Evolutionary conservation across 345 rosid genomes (phyloP).

Genomic region (Corymbia maculata): DNA sequence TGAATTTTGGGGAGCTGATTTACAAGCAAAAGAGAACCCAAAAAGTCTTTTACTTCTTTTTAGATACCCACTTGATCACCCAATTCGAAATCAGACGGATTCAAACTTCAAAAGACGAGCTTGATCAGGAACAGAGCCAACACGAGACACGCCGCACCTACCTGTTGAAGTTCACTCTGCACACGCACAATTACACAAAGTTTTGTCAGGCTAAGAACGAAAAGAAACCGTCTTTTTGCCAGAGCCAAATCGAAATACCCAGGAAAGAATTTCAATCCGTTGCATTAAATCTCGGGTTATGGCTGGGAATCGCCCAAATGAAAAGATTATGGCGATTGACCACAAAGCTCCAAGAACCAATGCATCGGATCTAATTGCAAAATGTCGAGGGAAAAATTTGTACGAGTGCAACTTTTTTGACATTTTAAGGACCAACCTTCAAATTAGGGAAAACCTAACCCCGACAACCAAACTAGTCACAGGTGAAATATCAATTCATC

Average conservation of each 20-base stretch:
- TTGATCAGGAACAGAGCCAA: not conserved
- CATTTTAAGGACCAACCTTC: not conserved
- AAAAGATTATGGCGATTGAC: not conserved
- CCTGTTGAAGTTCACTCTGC: not conserved
- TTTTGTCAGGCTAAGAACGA: not conserved
- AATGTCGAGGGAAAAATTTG: not conserved
- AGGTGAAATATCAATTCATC: not conserved
- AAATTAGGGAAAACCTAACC: not conserved
- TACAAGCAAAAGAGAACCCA: not conserved
- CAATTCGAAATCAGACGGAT: not conserved
- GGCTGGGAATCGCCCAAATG: not conserved
- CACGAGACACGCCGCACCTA: not conserved
- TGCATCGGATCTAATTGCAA: not conserved
- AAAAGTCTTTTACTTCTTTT: not conserved
- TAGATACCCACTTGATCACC: not conserved
- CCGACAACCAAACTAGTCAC: not conserved
- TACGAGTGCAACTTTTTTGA: not conserved
- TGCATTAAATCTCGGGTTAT: not conserved
- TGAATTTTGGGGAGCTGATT: not conserved
- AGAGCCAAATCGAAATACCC: not conserved
- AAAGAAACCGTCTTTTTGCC: not conserved
- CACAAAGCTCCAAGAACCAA: not conserved
- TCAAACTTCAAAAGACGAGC: not conserved
- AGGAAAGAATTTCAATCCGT: not conserved
- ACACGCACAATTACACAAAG: not conserved